These are phyloP conservation scores for Wickerhamomyces alni DNA, from an alignment of 805 yeast genomes.

Conservation along the genomic window DNA sequence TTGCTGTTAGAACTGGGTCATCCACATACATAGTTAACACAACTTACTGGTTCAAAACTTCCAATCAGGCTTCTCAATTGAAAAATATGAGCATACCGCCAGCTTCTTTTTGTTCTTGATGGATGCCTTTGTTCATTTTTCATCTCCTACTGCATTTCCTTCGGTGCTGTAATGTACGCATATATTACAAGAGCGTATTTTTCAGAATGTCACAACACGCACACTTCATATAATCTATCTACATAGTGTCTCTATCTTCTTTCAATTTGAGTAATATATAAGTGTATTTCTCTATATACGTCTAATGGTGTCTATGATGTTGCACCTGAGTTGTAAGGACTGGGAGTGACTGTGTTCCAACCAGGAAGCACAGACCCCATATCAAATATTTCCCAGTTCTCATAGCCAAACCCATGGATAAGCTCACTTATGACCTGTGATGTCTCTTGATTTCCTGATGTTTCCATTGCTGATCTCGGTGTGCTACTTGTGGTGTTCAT, in stretches of 20 bases:
- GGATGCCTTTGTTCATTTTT: no score
- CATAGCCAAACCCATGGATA: constrained; percentile 1
- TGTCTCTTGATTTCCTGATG: background rate
- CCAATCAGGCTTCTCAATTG: no score
- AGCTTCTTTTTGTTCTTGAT: no score
- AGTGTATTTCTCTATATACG: no score
- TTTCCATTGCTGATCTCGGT: background rate
- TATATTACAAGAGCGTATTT: background rate
- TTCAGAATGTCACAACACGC: no score
- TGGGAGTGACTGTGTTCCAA: background rate
- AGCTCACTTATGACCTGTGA: background rate
- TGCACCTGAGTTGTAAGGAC: no score
- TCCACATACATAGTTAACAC: background rate
- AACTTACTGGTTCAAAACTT: no score
- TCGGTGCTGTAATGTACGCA: background rate
- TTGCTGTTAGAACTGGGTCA: background rate
- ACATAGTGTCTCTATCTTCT: no score
- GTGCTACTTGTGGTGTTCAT: background rate
- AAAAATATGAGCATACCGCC: no score
- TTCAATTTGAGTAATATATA: no score
- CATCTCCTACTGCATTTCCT: background rate
- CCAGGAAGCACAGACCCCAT: constrained; percentile 1
- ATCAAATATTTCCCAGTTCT: constrained; percentile 1
- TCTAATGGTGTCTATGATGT: no score
- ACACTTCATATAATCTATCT: no score